Evolutionary conservation across 2,329 filamentous ascomycete genomes (phyloP).

Genomic region (Neonectria ditissima): DNA sequence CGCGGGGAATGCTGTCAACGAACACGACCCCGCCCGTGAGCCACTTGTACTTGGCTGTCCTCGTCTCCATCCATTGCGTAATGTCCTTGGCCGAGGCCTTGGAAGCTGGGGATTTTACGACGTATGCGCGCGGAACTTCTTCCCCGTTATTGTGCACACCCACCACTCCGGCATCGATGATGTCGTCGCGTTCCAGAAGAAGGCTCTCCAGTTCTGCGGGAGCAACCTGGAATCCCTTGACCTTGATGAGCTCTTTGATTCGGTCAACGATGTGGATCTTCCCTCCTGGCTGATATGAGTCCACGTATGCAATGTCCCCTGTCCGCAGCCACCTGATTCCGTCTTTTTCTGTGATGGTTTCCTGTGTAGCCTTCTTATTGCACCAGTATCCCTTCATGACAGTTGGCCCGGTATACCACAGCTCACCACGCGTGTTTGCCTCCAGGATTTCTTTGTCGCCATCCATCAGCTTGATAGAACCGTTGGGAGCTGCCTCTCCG

Average conservation of each 20-base stretch:
- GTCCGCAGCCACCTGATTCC: conserved; percentile 77
- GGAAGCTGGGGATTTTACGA: conserved; percentile 60
- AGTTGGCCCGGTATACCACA: conserved; percentile 79
- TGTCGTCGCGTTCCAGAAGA: conserved; percentile 75
- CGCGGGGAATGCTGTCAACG: conserved; percentile 75
- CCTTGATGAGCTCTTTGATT: conserved; percentile 72
- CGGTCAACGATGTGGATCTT: conserved; percentile 76
- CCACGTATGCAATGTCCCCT: conserved; percentile 77
- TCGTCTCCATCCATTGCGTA: conserved; percentile 67
- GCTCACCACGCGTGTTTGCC: conserved; percentile 70
- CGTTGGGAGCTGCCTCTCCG: conserved; percentile 51
- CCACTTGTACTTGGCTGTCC: conserved; percentile 75
- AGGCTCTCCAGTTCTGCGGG: conserved; percentile 82
- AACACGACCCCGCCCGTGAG: conserved; percentile 71
- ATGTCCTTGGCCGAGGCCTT: conserved; percentile 61
- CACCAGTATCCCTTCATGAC: conserved; percentile 83
- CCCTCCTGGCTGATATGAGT: conserved; percentile 62
- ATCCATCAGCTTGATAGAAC: conserved; percentile 72
- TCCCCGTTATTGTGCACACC: conserved; percentile 55
- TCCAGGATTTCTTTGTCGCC: conserved; percentile 64
- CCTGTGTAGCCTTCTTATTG: conserved; percentile 74
- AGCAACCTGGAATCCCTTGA: conserved; percentile 80
- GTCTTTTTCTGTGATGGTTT: conserved; percentile 63
- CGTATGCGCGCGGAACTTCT: conserved; percentile 71
- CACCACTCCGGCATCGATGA: conserved; percentile 77